Conservation (phyloP, 2,329 filamentous ascomycete genomes). For the Beauveria rudraprayagi region DNA sequence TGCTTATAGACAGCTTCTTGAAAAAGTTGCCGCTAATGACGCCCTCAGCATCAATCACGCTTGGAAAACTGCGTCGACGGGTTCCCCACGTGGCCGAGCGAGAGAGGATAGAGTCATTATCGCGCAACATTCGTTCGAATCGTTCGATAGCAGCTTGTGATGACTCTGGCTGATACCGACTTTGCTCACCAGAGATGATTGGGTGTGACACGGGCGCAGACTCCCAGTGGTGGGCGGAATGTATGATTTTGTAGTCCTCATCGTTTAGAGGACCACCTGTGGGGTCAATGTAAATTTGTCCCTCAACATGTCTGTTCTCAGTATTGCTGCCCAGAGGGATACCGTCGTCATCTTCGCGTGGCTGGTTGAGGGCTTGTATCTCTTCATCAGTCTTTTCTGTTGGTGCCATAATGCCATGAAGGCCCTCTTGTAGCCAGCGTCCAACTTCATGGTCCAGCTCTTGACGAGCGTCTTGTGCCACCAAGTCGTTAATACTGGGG, state of each 20-base stretch:
- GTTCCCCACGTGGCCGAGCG: constrained; percentile 64
- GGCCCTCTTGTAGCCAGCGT: constrained; percentile 38
- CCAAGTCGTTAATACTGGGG: constrained; percentile 39
- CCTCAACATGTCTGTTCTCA: constrained; percentile 40
- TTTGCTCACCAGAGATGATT: constrained; percentile 29
- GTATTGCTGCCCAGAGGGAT: constrained; percentile 40
- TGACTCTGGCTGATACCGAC: constrained; percentile 38
- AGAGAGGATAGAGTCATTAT: constrained; percentile 52
- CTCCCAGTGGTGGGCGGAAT: constrained; percentile 39
- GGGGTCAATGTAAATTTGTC: constrained; percentile 40
- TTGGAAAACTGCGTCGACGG: constrained; percentile 55
- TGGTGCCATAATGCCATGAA: constrained; percentile 21
- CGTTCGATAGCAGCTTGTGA: constrained; percentile 46
- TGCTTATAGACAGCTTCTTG: constrained; percentile 51
- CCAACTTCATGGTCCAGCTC: constrained; percentile 43
- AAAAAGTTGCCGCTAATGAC: constrained; percentile 53
- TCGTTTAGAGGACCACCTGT: constrained; percentile 35
- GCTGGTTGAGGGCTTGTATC: constrained; percentile 17
- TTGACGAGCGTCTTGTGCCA: constrained; percentile 30
- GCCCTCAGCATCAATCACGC: constrained; percentile 49
- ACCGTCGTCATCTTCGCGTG: constrained; percentile 29
- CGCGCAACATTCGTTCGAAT: constrained; percentile 43
- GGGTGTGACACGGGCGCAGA: constrained; percentile 38
- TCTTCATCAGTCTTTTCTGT: constrained; percentile 20
- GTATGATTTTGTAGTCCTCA: constrained; percentile 43